Conservation (phyloP, 768 basidiomycete species). For the Tricholomella constricta region DNA sequence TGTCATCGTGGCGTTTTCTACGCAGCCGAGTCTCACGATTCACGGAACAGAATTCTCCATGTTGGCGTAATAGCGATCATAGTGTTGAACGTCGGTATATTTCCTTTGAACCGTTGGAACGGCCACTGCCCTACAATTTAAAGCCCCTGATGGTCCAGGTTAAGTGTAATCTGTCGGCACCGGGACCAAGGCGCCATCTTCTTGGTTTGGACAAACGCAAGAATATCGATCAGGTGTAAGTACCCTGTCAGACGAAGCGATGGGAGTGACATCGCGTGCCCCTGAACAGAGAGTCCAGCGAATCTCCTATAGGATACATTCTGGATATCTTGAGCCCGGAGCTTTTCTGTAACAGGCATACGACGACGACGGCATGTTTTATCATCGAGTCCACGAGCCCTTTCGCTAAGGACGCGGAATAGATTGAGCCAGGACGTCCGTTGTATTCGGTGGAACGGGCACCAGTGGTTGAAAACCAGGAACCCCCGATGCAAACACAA, state of each 20-base stretch:
- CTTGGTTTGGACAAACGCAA: not conserved
- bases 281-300: not conserved
- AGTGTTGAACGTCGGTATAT: no score
- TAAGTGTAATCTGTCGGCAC: not conserved
- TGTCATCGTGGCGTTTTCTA: not conserved
- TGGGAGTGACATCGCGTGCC: not conserved
- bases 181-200: not conserved
- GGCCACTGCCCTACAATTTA: not conserved
- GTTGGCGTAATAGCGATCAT: not conserved
- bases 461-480: no score
- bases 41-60: not conserved
- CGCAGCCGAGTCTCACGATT: not conserved
- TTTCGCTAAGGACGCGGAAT: no score
- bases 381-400: not conserved
- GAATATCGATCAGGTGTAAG: not conserved
- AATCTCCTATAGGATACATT: slow-evolving; percentile 1
- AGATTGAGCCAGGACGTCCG: no score
- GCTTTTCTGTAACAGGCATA: not conserved
- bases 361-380: not conserved
- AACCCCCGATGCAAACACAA: slow-evolving; percentile 4
- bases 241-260: not conserved
- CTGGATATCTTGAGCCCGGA: not conserved
- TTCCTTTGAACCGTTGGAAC: no score
- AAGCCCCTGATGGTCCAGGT: not conserved
- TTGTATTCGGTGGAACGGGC: no score